Base-by-base conservation (phyloP, 106 monocot species). In the Dendrobium officinale region DNA sequence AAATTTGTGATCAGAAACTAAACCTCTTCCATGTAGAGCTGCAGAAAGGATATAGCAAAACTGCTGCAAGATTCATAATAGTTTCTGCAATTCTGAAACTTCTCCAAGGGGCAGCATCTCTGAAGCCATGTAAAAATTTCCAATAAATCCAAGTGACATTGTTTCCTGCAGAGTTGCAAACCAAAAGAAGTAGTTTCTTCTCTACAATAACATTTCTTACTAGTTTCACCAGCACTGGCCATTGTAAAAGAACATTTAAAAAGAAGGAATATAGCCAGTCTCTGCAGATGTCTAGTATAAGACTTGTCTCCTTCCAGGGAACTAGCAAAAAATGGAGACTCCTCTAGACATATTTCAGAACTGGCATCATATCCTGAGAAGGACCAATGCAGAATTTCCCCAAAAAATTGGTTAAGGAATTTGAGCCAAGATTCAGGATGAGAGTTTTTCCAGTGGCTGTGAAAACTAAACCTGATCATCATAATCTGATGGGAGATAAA, bases 11-110 rank as follows among this genome's bases (percentile, higher is more conserved):
- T 33, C 16, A 47, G 18, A 81, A 76, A 55, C 17, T 42, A n/a
- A 72, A 93, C 97, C 89, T 97, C 97, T 79, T 92, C 92, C 82
- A 94, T 82, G 81, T 83, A 94, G 40, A 97, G 87, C 54, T 91
- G 88, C 40, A 97, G 79, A 75, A 97, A 94, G 31, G 86, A 88
- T 56, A 90, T 74, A 58, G 86, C 55, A 87, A 94, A 92, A 51
- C 42, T 78, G 74, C 64, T 80, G 77, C 88, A 87, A 59, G 82
- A 79, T 78, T 81, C 82, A 31, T 55, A 83, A 79, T 84, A 80
- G 42, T 33, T 47, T 49, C 72, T 76, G 67, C 47, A 56, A 2
- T 82, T 75, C 31, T 55, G 48, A 76, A 76, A 49, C 29, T 55
- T 90, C 7, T 82, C 79, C 41, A 80, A 4, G 19, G 75, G 43